Percentiles rank a stretch among this genome's conserved stretches.
These are phyloP conservation scores for Peniophora sp. DNA, from an alignment of 1,284 basidiomycete genomes.

Conservation along the genomic window DNA sequence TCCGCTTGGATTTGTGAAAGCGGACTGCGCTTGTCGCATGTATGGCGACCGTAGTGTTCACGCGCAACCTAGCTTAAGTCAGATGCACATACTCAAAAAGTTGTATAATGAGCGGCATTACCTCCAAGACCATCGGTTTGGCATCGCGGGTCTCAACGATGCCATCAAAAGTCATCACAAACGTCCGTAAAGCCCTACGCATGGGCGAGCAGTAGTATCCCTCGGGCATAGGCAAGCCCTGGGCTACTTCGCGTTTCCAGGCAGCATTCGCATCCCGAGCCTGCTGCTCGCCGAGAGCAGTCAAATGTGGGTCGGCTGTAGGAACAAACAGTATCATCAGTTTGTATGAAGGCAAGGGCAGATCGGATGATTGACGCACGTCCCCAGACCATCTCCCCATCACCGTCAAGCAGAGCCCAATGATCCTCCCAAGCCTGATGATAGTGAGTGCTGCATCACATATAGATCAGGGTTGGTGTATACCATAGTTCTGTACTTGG, in stretches of 20 bases:
- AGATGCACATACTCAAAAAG: not conserved
- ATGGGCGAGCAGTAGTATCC: slow-evolving; percentile 68
- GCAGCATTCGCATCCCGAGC: slow-evolving; percentile 44
- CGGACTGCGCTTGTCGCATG: slow-evolving; percentile 62
- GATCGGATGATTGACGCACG: slow-evolving; percentile 37
- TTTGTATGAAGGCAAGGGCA: too few relatives aligned
- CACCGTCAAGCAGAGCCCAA: slow-evolving; percentile 65
- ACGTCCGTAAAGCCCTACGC: slow-evolving; percentile 64
- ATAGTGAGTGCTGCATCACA: not conserved
- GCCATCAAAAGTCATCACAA: slow-evolving; percentile 54
- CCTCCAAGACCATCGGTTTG: slow-evolving; percentile 22
- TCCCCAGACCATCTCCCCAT: slow-evolving; percentile 73
- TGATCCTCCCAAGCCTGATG: slow-evolving; percentile 50
- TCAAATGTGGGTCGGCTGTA: slow-evolving; percentile 70
- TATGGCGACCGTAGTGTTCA: slow-evolving; percentile 65
- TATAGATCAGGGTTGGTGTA: not conserved
- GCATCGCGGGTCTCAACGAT: slow-evolving; percentile 7
- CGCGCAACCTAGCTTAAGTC: slow-evolving; percentile 42
- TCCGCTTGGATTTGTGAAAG: slow-evolving; percentile 42
- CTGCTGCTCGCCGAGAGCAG: slow-evolving; percentile 56
- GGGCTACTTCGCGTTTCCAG: slow-evolving; percentile 51
- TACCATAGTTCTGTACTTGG: slow-evolving; percentile 49
- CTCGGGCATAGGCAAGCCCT: slow-evolving; percentile 53
- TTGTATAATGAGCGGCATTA: not conserved
- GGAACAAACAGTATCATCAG: not conserved